These are phyloP conservation scores for Stevia rebaudiana DNA, from an alignment of 140 eudicot species.

Conservation along the genomic window DNA sequence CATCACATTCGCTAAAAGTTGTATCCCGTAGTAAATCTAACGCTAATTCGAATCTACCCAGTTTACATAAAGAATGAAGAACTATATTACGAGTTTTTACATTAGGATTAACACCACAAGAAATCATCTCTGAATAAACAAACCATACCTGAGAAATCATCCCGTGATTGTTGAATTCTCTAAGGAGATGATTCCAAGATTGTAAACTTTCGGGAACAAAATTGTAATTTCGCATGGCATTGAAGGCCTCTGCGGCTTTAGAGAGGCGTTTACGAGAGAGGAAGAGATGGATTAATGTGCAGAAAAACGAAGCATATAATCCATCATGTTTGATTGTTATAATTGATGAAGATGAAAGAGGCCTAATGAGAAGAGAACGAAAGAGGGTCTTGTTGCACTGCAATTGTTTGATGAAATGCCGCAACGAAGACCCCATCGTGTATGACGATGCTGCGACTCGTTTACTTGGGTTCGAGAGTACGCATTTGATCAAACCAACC, in stretches of 20 bases:
- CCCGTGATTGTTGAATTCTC: slow-evolving; percentile 53
- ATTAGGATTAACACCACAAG: slow-evolving; percentile 48
- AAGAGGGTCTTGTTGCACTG: slow-evolving; percentile 23
- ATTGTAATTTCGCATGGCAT: slow-evolving; percentile 46
- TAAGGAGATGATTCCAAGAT: slow-evolving; percentile 56
- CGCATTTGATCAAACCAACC: background rate
- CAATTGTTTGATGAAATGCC: slow-evolving; percentile 48
- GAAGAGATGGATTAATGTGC: slow-evolving; percentile 72
- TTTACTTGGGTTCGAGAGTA: slow-evolving; percentile 16
- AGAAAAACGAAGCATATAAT: slow-evolving; percentile 58
- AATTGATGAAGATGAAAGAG: slow-evolving; percentile 11
- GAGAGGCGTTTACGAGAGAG: slow-evolving; percentile 56
- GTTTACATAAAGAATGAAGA: slow-evolving; percentile 54
- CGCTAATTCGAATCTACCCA: slow-evolving; percentile 43
- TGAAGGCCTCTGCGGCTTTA: slow-evolving; percentile 51
- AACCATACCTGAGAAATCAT: slow-evolving; percentile 55
- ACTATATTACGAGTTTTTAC: slow-evolving; percentile 46
- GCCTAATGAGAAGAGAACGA: slow-evolving; percentile 10
- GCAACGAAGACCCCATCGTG: slow-evolving; percentile 32
- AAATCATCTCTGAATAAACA: slow-evolving; percentile 44
- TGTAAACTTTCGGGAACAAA: slow-evolving; percentile 28
- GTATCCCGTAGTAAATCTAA: slow-evolving; percentile 38
- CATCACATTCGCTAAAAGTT: slow-evolving; percentile 32
- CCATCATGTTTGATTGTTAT: background rate
- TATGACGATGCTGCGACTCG: background rate